Evolutionary conservation across 2,329 filamentous ascomycete species (phyloP), one percentile per base, ranked within the genome.

Genomic region (Trichoderma hamatum): DNA sequence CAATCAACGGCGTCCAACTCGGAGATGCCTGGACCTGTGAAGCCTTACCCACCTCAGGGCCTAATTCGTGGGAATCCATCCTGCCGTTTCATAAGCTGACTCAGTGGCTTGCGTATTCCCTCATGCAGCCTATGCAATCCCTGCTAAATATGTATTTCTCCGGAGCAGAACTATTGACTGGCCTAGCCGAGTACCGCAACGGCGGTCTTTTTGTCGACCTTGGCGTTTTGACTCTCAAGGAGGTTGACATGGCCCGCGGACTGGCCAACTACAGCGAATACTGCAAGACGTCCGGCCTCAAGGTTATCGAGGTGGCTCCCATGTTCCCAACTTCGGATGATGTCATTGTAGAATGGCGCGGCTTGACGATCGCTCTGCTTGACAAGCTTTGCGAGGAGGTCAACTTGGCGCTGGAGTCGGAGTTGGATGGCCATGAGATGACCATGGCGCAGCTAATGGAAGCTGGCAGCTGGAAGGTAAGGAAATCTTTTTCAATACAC

Each of bases 401-500:
- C 43, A 84, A 86, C 73, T 93, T 92, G 78, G 80, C 83, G 51
- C 81, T 97, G 59, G 88, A 87, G 68, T 76, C 75, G 2, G 85
- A 88, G 67, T 81, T 97, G 51, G 85, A 84, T 9, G 93, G 92
- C 3, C 83, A 88, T 46, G 89, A 95, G 73, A 81, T 99, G 78
- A 92, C 84, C 51, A 81, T 98, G 73, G 89, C 94, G 6, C 96
- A 99, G 79, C 89, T 99, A 83, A 85, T 99, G 21, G 96, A 98
- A 80, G 96, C 95, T 16, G 96, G 96, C 63, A 97, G 93, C 77
- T 99, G 96, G 95, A 98, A 98, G 92, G 94, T 96, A 80, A 82
- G 88, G 43, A 69, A 16, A 34, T 16, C 3, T 13, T 24, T 24
- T 32, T 26, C 6, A 32, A 9, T 16, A 19, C 36, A 39, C 36